phyloP scores from a whole-genome alignment of 2,329 filamentous ascomycete genomes.

The Stagonosporopsis vannaccii region DNA sequence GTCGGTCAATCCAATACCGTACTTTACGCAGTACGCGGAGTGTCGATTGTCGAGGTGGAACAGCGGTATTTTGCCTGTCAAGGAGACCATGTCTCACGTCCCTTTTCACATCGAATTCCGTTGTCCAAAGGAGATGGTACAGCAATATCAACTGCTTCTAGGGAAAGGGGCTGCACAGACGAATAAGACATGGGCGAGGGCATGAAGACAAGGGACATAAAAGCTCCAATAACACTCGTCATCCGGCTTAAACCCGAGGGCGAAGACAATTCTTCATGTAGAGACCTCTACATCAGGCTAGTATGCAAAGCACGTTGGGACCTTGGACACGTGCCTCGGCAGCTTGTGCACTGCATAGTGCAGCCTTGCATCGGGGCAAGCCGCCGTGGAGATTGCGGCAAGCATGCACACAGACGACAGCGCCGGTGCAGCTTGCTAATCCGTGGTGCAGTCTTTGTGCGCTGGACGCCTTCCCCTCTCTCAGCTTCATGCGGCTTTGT shows the following conservation, averaged over 20 bases:
- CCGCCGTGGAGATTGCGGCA: slow-evolving; percentile 3
- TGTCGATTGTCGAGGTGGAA: slow-evolving; percentile 17
- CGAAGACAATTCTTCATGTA: background rate
- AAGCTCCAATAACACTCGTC: background rate
- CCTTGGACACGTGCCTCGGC: slow-evolving; percentile 12
- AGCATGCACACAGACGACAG: slow-evolving; percentile 3
- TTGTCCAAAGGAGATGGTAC: slow-evolving; percentile 35
- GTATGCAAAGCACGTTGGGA: background rate
- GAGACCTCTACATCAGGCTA: background rate
- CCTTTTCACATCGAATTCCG: slow-evolving; percentile 41
- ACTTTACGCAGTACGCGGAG: slow-evolving; percentile 36
- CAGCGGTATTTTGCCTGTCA: slow-evolving; percentile 14
- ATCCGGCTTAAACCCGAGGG: too few relatives aligned
- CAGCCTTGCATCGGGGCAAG: slow-evolving; percentile 10
- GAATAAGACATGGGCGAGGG: background rate
- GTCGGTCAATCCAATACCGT: slow-evolving; percentile 27
- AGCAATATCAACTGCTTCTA: slow-evolving; percentile 19
- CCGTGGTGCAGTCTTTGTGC: background rate
- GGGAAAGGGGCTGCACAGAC: slow-evolving; percentile 6
- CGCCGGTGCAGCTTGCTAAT: background rate
- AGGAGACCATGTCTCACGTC: slow-evolving; percentile 32
- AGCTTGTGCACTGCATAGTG: slow-evolving; percentile 7
- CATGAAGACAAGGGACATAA: background rate
- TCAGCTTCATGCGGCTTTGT: slow-evolving; percentile 6
- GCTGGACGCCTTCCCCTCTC: slow-evolving; percentile 1